Evolutionary conservation across 2,329 filamentous ascomycete species (phyloP), one percentile per base, ranked within the genome.

Genomic region (Aureobasidium lini): DNA sequence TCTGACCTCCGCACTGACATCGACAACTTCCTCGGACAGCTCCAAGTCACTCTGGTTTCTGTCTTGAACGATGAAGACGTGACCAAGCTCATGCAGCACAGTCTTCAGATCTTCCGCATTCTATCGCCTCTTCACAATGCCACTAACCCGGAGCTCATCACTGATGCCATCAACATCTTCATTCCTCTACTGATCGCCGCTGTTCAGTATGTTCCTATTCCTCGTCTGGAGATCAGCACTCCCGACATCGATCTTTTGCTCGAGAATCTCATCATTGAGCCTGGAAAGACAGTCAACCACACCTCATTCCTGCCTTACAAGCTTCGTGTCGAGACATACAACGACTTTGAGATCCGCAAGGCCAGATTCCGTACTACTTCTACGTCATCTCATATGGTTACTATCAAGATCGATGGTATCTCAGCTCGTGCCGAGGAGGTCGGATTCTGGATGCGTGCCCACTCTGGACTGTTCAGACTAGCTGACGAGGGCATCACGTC

Each of bases 181-280:
- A 78, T 94, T 5, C 93, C 93, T 0, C 76, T 90, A 11, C 68
- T 91, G 4, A 82, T 96, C 60, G 81, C 89, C 64, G 83, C 84
- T 2, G 80, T 97, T 34, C 91, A 96, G 70, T 91, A 90, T 72
- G 77, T 97, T 4, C 93, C 93, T 0, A 94, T 97, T 56, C 92
- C 92, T 0, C 86, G 93, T 4, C 74, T 96, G n/a, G 93, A 96
- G 71, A 79, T 96, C 5, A 88, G 89, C 0, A 88, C 87, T 3
- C 92, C 91, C 0, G 85, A 89, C 36, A 79, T 95, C 58, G 92
- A 96, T 66, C 81, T 97, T 5, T 77, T 97, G 1, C 76, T 97
- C 2, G 93, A 97, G 69, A 96, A 95, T 64, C 78, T 97, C 34
- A 88, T 97, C 61, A 80, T 97, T 34, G 90, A 96, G 69, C 93